Evolutionary conservation across 2,329 filamentous ascomycete species (phyloP).

Genomic region (Penicillium janthinellum): DNA sequence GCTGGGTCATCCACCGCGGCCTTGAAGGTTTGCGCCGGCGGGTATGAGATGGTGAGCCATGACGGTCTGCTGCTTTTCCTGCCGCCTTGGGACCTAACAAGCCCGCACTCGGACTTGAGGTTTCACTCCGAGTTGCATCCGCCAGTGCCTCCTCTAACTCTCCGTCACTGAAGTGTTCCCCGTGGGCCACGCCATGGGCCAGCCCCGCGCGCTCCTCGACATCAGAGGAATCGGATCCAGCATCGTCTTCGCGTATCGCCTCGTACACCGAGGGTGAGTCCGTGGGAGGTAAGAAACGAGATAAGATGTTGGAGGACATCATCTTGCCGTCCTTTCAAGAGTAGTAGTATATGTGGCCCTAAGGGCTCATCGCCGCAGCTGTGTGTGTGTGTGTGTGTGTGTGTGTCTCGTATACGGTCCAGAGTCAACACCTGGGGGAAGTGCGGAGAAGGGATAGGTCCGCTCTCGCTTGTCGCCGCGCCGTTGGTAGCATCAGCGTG

Average conservation of each 20-base stretch:
- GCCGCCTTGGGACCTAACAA: slow-evolving; percentile 39
- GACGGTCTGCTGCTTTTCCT: slow-evolving; percentile 20
- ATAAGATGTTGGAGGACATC: slow-evolving; percentile 48
- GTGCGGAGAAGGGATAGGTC: slow-evolving; percentile 12
- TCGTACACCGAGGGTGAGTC: slow-evolving; percentile 53
- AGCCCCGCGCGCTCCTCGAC: slow-evolving; percentile 50
- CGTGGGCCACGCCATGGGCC: slow-evolving; percentile 52
- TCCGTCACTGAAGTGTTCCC: slow-evolving; percentile 56
- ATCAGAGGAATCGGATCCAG: slow-evolving; percentile 49
- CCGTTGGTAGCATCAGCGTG: not conserved
- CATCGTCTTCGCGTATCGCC: slow-evolving; percentile 50
- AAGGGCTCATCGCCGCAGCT: slow-evolving; percentile 19
- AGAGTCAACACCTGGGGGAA: slow-evolving; percentile 6
- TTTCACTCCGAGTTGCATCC: slow-evolving; percentile 53
- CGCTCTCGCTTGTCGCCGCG: slow-evolving; percentile 1
- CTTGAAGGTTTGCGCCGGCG: slow-evolving; percentile 33
- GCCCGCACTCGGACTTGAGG: slow-evolving; percentile 47
- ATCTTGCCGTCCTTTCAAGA: slow-evolving; percentile 29
- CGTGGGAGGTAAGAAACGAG: slow-evolving; percentile 51
- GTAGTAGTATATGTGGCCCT: slow-evolving; percentile 6
- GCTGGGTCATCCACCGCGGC: slow-evolving; percentile 34
- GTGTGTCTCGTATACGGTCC: slow-evolving; percentile 3
- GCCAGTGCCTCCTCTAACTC: slow-evolving; percentile 60
- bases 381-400: slow-evolving; percentile 10
- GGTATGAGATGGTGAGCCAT: slow-evolving; percentile 21